These are phyloP conservation scores for Microdochium paspali DNA, from an alignment of 2,329 filamentous ascomycete species.

Conservation along the genomic window DNA sequence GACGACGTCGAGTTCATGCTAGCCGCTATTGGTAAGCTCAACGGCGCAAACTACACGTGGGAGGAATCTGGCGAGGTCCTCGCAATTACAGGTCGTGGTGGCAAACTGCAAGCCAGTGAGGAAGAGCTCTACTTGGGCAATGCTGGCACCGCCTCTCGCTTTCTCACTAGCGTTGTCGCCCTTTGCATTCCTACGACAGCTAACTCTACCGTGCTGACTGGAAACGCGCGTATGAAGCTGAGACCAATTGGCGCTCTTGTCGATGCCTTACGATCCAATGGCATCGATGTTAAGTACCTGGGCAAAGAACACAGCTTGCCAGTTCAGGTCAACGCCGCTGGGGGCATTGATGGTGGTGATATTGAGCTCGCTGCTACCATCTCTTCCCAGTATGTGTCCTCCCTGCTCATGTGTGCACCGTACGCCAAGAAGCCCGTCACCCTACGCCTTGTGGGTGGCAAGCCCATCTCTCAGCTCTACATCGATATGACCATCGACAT, in stretches of 20 bases:
- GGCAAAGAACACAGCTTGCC: conserved; percentile 79
- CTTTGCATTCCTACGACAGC: conserved; percentile 61
- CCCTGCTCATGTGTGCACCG: conserved; percentile 90
- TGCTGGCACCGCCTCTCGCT: conserved; percentile 90
- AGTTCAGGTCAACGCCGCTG: conserved; percentile 70
- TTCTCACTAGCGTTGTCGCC: conserved; percentile 84
- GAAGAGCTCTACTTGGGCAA: conserved; percentile 88
- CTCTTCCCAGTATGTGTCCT: conserved; percentile 98
- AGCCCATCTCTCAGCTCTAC: conserved; percentile 92
- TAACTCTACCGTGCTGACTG: conserved; percentile 72
- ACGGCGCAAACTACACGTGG: conserved; percentile 85
- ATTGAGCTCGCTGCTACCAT: conserved; percentile 92
- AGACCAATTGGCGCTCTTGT: conserved; percentile 89
- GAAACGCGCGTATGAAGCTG: conserved; percentile 93
- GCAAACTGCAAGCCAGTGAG: conserved; percentile 65
- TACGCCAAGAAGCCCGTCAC: conserved; percentile 94
- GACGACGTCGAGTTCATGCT: conserved; percentile 98
- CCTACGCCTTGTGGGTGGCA: conserved; percentile 83
- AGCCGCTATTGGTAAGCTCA: conserved; percentile 75
- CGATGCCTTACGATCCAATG: conserved; percentile 79
- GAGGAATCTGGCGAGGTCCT: conserved; percentile 89
- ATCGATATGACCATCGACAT: conserved; percentile 99
- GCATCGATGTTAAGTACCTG: conserved; percentile 77
- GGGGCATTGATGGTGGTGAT: conserved; percentile 73
- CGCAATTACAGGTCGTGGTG: conserved; percentile 85